Conservation (phyloP, 371 early-diverging fungal species). For the Funneliformis caledonium region DNA sequence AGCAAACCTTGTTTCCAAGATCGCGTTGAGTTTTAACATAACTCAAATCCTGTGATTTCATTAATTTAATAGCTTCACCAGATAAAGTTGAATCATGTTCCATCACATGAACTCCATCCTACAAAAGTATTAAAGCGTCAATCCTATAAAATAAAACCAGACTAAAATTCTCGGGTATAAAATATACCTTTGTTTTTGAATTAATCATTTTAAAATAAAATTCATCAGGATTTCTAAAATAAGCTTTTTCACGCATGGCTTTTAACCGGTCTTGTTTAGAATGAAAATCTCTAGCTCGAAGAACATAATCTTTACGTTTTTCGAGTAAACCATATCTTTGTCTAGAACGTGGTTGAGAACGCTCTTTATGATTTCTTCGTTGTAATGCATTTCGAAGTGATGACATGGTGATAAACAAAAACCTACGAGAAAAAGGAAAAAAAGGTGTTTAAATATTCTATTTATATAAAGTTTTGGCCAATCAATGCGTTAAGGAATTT, state of each 20-base stretch:
- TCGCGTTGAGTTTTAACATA: slow-evolving; percentile 83
- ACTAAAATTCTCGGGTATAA: background rate
- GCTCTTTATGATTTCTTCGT: slow-evolving; percentile 91
- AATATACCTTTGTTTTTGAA: slow-evolving; percentile 67
- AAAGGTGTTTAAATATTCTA: no score
- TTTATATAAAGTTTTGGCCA: no score
- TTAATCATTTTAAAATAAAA: slow-evolving; percentile 97
- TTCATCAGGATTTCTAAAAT: slow-evolving; percentile 92
- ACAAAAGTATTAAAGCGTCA: slow-evolving; percentile 28
- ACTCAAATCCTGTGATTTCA: slow-evolving; percentile 91
- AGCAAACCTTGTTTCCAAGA: slow-evolving; percentile 73
- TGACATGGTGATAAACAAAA: slow-evolving; percentile 51
- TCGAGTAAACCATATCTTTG: slow-evolving; percentile 85
- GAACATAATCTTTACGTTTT: slow-evolving; percentile 96
- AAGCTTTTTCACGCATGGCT: slow-evolving; percentile 84
- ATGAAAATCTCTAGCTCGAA: slow-evolving; percentile 92
- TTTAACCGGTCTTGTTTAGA: slow-evolving; percentile 83
- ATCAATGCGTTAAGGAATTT: no score
- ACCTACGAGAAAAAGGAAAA: no score
- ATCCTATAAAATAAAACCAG: background rate
- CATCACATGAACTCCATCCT: slow-evolving; percentile 80
- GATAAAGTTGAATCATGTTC: slow-evolving; percentile 77
- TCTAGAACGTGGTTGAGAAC: slow-evolving; percentile 79
- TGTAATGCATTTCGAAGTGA: slow-evolving; percentile 83
- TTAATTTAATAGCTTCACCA: slow-evolving; percentile 76